These are phyloP conservation scores for Rhodotorula sphaerocarpa DNA, from an alignment of 768 basidiomycete species.

Conservation along the genomic window DNA sequence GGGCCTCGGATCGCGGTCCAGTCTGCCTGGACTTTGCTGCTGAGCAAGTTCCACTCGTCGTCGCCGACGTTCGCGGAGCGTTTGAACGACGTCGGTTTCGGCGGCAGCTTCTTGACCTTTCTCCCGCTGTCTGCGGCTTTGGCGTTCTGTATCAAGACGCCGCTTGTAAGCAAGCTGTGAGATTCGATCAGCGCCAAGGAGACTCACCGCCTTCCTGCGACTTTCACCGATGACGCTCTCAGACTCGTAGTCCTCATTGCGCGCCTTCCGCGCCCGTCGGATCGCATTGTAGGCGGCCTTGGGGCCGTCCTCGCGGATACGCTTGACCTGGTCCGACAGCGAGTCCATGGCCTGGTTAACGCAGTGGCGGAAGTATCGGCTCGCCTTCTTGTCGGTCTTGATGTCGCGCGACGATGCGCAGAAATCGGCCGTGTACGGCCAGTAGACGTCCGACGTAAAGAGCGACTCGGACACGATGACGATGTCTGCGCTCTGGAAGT, in stretches of 20 bases:
- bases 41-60: conserved; percentile 58
- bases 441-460: conserved; percentile 65
- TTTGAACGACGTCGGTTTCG: neutral
- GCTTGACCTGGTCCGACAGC: conserved; percentile 60
- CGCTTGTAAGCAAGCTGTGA: conserved; percentile 23
- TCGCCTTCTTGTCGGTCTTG: conserved; percentile 47
- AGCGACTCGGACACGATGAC: conserved; percentile 76
- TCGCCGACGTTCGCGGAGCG: neutral
- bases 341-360: conserved; percentile 57
- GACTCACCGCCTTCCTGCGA: conserved; percentile 15
- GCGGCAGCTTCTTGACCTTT: neutral
- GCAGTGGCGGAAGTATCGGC: conserved; percentile 80
- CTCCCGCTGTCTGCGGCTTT: conserved; percentile 50
- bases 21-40: conserved; percentile 56
- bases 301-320: conserved; percentile 59
- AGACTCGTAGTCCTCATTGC: conserved; percentile 39
- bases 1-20: conserved; percentile 74
- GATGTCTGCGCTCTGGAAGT: conserved; percentile 72
- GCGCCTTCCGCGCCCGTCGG: conserved; percentile 51
- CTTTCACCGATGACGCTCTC: conserved; percentile 38
- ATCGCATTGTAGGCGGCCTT: conserved; percentile 59
- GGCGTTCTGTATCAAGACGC: conserved; percentile 40
- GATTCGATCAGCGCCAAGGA: neutral
- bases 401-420: conserved; percentile 50
- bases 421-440: conserved; percentile 53